Conservation (phyloP, 202 grass and related monocot genomes). For the Cymbopogon flexuosus region DNA sequence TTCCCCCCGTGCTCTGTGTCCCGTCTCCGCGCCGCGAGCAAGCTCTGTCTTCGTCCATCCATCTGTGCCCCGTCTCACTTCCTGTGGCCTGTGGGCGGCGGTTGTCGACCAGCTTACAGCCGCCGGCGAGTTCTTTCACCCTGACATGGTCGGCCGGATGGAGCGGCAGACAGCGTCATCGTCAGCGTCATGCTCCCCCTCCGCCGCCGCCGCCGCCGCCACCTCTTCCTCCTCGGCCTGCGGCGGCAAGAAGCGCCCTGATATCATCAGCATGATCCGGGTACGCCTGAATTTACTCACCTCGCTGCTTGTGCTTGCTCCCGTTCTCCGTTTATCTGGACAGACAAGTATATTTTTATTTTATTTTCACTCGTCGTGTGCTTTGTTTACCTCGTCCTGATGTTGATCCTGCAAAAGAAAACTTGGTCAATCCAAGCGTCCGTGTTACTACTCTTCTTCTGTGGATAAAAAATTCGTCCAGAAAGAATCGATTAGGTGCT, state of each 20-base stretch:
- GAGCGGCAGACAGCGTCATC: conserved; percentile 52
- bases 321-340: background rate
- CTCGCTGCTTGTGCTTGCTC: background rate
- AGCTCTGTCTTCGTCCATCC: background rate
- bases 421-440: background rate
- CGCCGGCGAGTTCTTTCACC: background rate
- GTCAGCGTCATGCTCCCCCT: conserved; percentile 54
- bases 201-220: background rate
- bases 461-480: background rate
- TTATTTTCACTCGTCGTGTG: background rate
- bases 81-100: background rate
- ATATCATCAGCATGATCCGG: conserved; percentile 80
- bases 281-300: conserved; percentile 29
- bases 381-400: background rate
- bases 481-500: conserved; percentile 7
- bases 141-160: conserved; percentile 63
- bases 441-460: background rate
- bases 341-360: background rate
- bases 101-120: conserved; percentile 24
- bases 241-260: conserved; percentile 48
- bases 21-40: background rate
- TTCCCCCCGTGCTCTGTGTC: background rate
- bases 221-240: conserved; percentile 33
- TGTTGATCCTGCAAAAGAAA: background rate
- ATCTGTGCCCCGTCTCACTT: too few species aligned